Evolutionary conservation across 2,329 filamentous ascomycete genomes (phyloP), one percentile per base, ranked within the genome.

Genomic region (Fusarium tjaetaba): DNA sequence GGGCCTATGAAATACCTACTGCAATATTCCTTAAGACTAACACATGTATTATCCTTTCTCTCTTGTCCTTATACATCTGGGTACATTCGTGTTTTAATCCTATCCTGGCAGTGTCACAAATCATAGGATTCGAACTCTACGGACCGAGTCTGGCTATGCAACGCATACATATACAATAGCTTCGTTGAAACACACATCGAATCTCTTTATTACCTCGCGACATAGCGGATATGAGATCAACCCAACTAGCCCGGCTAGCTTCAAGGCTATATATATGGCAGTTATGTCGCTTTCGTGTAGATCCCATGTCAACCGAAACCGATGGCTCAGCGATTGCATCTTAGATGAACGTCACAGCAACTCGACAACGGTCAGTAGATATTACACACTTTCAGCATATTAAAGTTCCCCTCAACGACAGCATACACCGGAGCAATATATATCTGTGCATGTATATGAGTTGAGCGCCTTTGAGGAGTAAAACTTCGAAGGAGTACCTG

Each of bases 81-180:
- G 8, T 1, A 3, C 24, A 3, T 6, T 51, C 5, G 5, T 24
- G 5, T 32, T 6, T 11, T 11, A 20, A 4, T 16, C 14, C 3
- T n/a, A 13, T n/a, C 2, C 6, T 11, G 10, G 5, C 7, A 3
- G 14, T n/a, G 15, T 30, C 15, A n/a, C n/a, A 11, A 8, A 16
- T 7, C 5, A 30, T n/a, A 11, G 7, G 11, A 2, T 24, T 34
- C 10, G 30, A 34, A 15, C 9, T 34, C 13, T 14, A 24, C 16
- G 34, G 8, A 0, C 6, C 11, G n/a, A 36, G 16, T 51, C 3
- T 24, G 1, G 11, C 16, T 26, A 15, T 26, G 3, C 16, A 20
- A 26, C n/a, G 1, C 16, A 15, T 24, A 11, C n/a, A 7, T 34
- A 15, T 8, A 13, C 16, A 49, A 18, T n/a, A 52, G 30, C 48